Evolutionary conservation across 2,329 filamentous ascomycete genomes (phyloP).

Genomic region (Zarea fungicola): DNA sequence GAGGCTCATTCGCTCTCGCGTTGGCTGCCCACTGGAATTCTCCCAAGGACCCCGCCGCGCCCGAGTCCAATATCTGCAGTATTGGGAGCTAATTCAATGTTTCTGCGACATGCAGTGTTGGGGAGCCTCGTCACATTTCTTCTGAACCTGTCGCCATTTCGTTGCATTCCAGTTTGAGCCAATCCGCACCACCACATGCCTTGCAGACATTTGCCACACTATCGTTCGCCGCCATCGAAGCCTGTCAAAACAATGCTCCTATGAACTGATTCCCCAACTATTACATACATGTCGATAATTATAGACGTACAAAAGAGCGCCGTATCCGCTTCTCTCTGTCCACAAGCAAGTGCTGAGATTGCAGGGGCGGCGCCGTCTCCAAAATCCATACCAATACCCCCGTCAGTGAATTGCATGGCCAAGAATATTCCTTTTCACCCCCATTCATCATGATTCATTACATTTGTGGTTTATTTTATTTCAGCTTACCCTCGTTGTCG

Average conservation of each 20-base stretch:
- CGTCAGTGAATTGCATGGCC: not conserved
- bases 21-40: conserved; percentile 11
- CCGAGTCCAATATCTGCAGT: not conserved
- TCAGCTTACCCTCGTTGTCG: no score
- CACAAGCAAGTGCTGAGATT: not conserved
- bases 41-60: not conserved
- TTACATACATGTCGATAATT: no score
- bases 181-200: conserved; percentile 4
- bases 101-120: conserved; percentile 6
- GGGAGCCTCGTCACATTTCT: no score
- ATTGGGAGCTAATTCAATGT: not conserved
- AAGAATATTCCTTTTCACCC: not conserved
- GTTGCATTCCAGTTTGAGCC: conserved; percentile 24
- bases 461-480: no score
- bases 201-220: conserved; percentile 1
- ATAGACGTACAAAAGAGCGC: no score
- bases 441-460: no score
- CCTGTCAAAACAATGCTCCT: conserved; percentile 2
- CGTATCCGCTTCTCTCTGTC: no score
- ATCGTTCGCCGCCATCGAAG: not conserved
- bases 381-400: not conserved
- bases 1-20: conserved; percentile 6
- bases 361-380: not conserved
- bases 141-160: no score
- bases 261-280: not conserved